Evolutionary conservation across 768 basidiomycete genomes (phyloP).

Genomic region (Gyrodon lividus): DNA sequence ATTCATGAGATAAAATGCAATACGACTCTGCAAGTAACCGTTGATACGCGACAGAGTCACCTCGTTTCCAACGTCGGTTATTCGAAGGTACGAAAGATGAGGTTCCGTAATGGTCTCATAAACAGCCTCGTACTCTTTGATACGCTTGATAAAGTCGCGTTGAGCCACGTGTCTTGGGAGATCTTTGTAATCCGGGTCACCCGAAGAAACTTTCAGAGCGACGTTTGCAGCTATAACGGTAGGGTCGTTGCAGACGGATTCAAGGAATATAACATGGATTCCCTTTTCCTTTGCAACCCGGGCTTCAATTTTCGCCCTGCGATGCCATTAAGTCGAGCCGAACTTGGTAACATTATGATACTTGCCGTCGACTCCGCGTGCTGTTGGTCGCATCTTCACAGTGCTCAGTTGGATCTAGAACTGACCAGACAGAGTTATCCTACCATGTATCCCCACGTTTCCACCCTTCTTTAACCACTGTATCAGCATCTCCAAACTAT

Average conservation of each 20-base stretch:
- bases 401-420: background rate
- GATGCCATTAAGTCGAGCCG: constrained; percentile 3
- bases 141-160: constrained; percentile 86
- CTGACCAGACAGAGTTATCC: constrained; percentile 12
- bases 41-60: constrained; percentile 86
- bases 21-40: constrained; percentile 94
- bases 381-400: constrained; percentile 92
- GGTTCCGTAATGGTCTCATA: constrained; percentile 96
- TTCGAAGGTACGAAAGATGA: constrained; percentile 84
- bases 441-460: constrained; percentile 97
- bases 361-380: constrained; percentile 68
- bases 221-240: constrained; percentile 94
- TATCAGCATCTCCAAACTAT: constrained; percentile 93
- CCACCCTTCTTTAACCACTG: constrained; percentile 93
- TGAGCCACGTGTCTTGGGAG: constrained; percentile 83
- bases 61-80: constrained; percentile 90
- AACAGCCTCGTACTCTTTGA: constrained; percentile 89
- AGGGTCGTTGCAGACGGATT: constrained; percentile 93
- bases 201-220: constrained; percentile 91
- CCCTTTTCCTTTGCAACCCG: constrained; percentile 87
- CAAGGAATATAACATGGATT: constrained; percentile 88
- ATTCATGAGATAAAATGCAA: constrained; percentile 99
- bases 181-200: constrained; percentile 97
- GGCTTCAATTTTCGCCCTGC: constrained; percentile 77
- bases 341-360: background rate